Evolutionary conservation across 2,329 filamentous ascomycete species (phyloP), one percentile per base, ranked within the genome.

Genomic region (Rutstroemia sp.): DNA sequence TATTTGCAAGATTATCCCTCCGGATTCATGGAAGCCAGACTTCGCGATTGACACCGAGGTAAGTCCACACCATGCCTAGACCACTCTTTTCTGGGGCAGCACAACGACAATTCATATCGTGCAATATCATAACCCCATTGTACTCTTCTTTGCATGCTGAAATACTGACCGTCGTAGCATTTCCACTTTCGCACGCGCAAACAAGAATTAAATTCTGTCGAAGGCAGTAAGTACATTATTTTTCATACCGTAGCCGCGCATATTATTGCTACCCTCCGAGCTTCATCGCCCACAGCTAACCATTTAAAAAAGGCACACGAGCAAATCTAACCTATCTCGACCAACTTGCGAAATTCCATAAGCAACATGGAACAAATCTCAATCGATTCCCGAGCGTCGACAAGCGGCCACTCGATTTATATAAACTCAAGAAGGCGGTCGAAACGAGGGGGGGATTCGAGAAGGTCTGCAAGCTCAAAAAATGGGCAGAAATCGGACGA

Each of bases 11-110:
- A 90, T 99, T 60, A 88, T 99, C 56, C 94, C 94, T 5, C 94
- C 94, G 0, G 90, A 94, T 61, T 85, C 80, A 37, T 99, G 94
- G 94, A 92, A 95, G 67, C 94, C 94, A 7, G 80, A 90, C 16
- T 97, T 99, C 71, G 92, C 92, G 45, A 95, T 99, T 68, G 91
- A 99, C 70, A 97, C 92, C 21, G 91, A 96, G 84, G 92, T 96
- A 78, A 46, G 67, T 61, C 39, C 27, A 34, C 37, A 51, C 47
- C 42, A 18, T 48, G 23, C 41, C 30, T 30, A 9, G 12, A 41
- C 25, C 19, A 42, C 44, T 38, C 41, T 19, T 51, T 44, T 16
- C n/a, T 30, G 5, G 4, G 30, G 19, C 45, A 14, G 21, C 14
- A 25, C n/a, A 34, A 50, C 25, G 34, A 50, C 49, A 3, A 30